A percentile compares a stretch with the other conserved stretches of the same genome.
Conservation (phyloP, 352 stramenopile genomes). For the Peronospora belbahrii region DNA sequence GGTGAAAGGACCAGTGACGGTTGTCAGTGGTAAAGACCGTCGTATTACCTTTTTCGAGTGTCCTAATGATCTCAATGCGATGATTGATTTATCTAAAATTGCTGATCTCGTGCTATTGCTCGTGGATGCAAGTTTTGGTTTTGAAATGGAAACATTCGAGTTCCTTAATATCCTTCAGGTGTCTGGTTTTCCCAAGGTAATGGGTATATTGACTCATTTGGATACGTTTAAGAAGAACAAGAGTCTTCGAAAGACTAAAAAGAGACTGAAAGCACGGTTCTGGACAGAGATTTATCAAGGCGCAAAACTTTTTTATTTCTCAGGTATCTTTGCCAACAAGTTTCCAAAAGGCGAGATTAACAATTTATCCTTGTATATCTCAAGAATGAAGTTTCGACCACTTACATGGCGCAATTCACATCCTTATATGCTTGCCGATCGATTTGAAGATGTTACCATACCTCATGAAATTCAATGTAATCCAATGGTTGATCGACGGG, state of each 20-base stretch:
- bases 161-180: constrained; percentile 99
- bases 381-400: constrained; percentile 96
- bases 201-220: constrained; percentile 98
- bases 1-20: constrained; percentile 97
- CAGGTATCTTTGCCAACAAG: constrained; percentile 96
- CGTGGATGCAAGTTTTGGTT: constrained; percentile 99
- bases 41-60: constrained; percentile 99
- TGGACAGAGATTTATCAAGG: constrained; percentile 98
- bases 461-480: constrained; percentile 92
- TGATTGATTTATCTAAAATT: constrained; percentile 97
- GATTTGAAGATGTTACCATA: constrained; percentile 96
- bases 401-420: constrained; percentile 99
- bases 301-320: constrained; percentile 96
- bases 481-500: constrained; percentile 84
- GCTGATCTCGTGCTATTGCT: constrained; percentile 97
- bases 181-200: constrained; percentile 88
- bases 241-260: constrained; percentile 97
- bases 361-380: constrained; percentile 96
- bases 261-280: constrained; percentile 97
- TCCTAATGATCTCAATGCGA: constrained; percentile 90
- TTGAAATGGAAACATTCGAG: constrained; percentile 99
- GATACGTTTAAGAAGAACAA: constrained; percentile 98
- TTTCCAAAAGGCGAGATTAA: constrained; percentile 99
- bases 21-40: constrained; percentile 96
- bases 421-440: constrained; percentile 97